A percentile compares a stretch with the other conserved stretches of the same genome.
Conservation (phyloP, 129 eudicot species). For the Centella asiatica region DNA sequence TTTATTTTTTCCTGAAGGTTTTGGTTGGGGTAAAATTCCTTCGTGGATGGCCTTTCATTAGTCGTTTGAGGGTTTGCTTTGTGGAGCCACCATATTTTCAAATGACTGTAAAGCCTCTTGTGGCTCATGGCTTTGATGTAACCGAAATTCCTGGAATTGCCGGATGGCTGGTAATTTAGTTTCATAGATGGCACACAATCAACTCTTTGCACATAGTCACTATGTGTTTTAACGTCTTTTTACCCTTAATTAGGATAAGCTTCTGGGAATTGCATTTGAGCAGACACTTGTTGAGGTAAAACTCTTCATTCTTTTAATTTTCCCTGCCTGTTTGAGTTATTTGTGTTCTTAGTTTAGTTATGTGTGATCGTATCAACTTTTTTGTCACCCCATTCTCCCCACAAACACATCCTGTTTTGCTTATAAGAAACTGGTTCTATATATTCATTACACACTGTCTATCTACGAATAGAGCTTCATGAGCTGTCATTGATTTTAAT, state of each 20-base stretch:
- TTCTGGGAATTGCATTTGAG: slow-evolving; percentile 71
- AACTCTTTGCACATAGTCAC: background rate
- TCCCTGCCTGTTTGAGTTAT: background rate
- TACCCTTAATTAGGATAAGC: slow-evolving; percentile 56
- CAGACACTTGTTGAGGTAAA: slow-evolving; percentile 88
- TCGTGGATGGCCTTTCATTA: slow-evolving; percentile 69
- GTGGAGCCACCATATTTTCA: slow-evolving; percentile 93
- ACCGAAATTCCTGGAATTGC: slow-evolving; percentile 97
- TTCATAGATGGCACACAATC: background rate
- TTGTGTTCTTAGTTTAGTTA: background rate
- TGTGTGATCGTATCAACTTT: background rate
- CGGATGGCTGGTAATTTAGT: slow-evolving; percentile 73
- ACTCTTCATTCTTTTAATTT: slow-evolving; percentile 2
- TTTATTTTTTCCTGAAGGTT: slow-evolving; percentile 36
- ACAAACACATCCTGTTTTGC: background rate
- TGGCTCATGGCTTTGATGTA: slow-evolving; percentile 87
- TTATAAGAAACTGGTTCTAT: background rate
- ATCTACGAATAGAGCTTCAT: too few species aligned
- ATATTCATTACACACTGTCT: too few species aligned
- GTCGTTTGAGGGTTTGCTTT: slow-evolving; percentile 84
- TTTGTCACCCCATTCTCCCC: background rate
- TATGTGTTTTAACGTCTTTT: background rate
- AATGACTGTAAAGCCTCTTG: slow-evolving; percentile 87
- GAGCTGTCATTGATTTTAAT: background rate
- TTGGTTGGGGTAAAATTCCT: slow-evolving; percentile 88